Percentiles rank a stretch among this genome's conserved stretches.
Conservation (phyloP, 345 rosid species). For the Citrus maxima region DNA sequence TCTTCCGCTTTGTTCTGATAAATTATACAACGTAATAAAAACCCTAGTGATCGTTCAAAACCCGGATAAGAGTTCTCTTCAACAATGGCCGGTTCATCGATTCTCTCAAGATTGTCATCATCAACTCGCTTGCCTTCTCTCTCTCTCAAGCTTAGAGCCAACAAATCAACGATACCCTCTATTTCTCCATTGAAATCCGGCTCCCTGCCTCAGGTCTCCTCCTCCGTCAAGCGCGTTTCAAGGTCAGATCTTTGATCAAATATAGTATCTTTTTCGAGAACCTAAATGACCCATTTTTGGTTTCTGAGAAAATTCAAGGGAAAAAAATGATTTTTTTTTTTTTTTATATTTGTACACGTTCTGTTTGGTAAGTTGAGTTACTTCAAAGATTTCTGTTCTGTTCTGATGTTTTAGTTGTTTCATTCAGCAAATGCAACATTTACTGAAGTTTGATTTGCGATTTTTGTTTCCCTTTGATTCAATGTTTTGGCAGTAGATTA, state of each 20-base stretch:
- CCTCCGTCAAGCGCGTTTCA: constrained; percentile 26
- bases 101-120: constrained; percentile 28
- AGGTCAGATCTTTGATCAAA: constrained; percentile 20
- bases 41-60: constrained; percentile 9
- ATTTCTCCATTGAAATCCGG: constrained; percentile 23
- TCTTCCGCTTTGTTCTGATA: too few species aligned
- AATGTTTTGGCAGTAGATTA: constrained; percentile 22
- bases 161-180: constrained; percentile 14
- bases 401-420: background rate
- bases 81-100: constrained; percentile 17
- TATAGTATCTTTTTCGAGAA: background rate
- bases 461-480: background rate
- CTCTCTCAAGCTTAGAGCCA: constrained; percentile 17
- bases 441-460: background rate
- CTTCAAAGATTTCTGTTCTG: background rate
- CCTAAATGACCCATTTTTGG: background rate
- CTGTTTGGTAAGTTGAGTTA: background rate
- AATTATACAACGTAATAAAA: background rate
- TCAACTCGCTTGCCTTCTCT: constrained; percentile 20
- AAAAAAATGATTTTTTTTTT: background rate
- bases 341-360: background rate
- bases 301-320: background rate
- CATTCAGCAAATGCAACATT: background rate
- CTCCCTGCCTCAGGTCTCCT: constrained; percentile 17
- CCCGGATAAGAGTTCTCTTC: background rate